A percentile compares a stretch with the other conserved stretches of the same genome.
Evolutionary conservation across 2,329 filamentous ascomycete species (phyloP).

Genomic region (Didymella segeticola): DNA sequence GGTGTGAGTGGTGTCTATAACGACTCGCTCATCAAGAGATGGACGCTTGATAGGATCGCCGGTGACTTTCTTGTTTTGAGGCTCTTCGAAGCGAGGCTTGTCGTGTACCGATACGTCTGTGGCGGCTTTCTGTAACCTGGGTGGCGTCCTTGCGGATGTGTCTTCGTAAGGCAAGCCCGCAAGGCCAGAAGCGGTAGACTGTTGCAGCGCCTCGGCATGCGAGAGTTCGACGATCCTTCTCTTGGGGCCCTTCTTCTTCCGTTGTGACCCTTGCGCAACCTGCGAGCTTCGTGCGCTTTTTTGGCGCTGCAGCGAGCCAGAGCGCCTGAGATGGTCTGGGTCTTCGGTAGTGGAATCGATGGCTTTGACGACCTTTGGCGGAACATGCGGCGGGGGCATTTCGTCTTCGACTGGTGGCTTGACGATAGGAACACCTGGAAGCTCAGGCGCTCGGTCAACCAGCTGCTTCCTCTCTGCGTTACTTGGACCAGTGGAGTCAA

Average conservation of each 20-base stretch:
- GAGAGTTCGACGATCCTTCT: slow-evolving; percentile 66
- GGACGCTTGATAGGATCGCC: slow-evolving; percentile 43
- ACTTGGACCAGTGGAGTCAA: slow-evolving; percentile 83
- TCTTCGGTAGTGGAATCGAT: slow-evolving; percentile 29
- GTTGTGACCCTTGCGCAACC: slow-evolving; percentile 56
- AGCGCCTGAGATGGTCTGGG: slow-evolving; percentile 29
- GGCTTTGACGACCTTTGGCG: slow-evolving; percentile 62
- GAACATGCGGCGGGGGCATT: slow-evolving; percentile 59
- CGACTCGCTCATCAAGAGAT: slow-evolving; percentile 27
- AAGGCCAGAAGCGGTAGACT: slow-evolving; percentile 33
- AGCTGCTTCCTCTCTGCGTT: slow-evolving; percentile 86
- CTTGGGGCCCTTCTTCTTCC: slow-evolving; percentile 64
- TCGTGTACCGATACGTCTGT: slow-evolving; percentile 20
- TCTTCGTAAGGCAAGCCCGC: slow-evolving; percentile 40
- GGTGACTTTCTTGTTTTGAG: slow-evolving; percentile 24
- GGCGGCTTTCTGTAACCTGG: slow-evolving; percentile 24
- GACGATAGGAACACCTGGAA: slow-evolving; percentile 77
- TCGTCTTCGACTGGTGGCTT: slow-evolving; percentile 70
- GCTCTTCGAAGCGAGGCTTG: slow-evolving; percentile 39
- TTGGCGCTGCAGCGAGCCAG: slow-evolving; percentile 42
- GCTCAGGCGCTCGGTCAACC: slow-evolving; percentile 79
- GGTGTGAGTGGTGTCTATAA: slow-evolving; percentile 29
- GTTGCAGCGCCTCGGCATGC: slow-evolving; percentile 51
- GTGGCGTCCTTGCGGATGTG: slow-evolving; percentile 26
- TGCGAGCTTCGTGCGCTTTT: slow-evolving; percentile 42